These are phyloP conservation scores for Entomortierella chlamydospora DNA, from an alignment of 192 early-diverging fungal species.

Conservation along the genomic window DNA sequence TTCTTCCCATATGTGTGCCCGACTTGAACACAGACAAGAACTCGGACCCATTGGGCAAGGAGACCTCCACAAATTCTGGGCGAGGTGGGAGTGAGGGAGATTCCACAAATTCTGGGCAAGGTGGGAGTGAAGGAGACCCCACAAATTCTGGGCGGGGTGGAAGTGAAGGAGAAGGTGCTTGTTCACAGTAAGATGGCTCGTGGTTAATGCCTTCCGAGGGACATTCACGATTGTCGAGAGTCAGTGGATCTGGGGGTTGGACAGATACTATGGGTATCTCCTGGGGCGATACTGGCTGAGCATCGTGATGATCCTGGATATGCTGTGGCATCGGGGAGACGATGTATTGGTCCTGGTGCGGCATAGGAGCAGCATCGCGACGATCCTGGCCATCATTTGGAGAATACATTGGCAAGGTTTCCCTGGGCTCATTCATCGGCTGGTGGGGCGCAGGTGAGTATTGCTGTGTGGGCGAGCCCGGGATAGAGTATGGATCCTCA, in stretches of 20 bases:
- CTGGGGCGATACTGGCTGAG: too few species aligned
- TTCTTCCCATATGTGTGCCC: constrained; percentile 24
- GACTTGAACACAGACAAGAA: constrained; percentile 32
- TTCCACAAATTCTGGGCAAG: constrained; percentile 16
- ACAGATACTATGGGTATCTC: too few species aligned
- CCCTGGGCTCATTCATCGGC: background rate
- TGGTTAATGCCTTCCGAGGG: background rate
- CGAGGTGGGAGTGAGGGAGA: constrained; percentile 17
- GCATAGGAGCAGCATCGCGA: background rate
- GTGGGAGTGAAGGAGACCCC: constrained; percentile 7
- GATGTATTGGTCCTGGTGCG: background rate
- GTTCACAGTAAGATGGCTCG: background rate
- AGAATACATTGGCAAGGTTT: background rate
- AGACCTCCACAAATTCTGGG: constrained; percentile 14
- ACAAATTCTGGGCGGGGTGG: constrained; percentile 26
- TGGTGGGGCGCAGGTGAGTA: background rate
- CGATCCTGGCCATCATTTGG: background rate
- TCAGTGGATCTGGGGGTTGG: background rate
- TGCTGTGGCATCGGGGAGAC: too few species aligned
- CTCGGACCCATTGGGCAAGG: constrained; percentile 17
- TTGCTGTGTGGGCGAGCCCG: too few species aligned
- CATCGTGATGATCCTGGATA: too few species aligned
- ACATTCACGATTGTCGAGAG: background rate
- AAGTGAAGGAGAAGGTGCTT: constrained; percentile 27
- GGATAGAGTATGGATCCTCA: background rate